phyloP scores from a whole-genome alignment of 352 stramenopile species.

The Phytophthora capsici region DNA sequence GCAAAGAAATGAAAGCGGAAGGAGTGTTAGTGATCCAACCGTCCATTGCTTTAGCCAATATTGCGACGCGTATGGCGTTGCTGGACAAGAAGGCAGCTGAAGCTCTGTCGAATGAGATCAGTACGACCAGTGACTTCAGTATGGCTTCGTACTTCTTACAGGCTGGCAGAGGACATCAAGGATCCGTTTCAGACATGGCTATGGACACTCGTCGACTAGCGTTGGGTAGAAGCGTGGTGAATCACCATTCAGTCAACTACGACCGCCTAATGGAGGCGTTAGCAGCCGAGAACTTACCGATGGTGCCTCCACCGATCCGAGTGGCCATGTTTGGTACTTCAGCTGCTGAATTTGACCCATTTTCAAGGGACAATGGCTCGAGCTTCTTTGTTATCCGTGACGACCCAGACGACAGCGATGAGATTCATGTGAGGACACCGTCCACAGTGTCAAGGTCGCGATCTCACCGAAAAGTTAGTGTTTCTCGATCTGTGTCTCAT shows the following conservation, averaged over 20 bases:
- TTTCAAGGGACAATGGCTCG: slow-evolving; percentile 50
- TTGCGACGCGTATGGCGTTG: slow-evolving; percentile 67
- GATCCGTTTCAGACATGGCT: slow-evolving; percentile 46
- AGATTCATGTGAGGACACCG: slow-evolving; percentile 23
- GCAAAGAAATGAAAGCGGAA: slow-evolving; percentile 45
- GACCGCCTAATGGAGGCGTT: slow-evolving; percentile 50
- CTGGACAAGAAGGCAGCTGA: slow-evolving; percentile 49
- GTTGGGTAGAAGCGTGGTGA: slow-evolving; percentile 64
- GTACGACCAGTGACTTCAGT: slow-evolving; percentile 53
- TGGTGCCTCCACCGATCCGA: slow-evolving; percentile 57
- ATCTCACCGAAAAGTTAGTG: slow-evolving; percentile 8
- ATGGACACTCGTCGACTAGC: slow-evolving; percentile 44
- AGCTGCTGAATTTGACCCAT: slow-evolving; percentile 49
- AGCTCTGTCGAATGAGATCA: slow-evolving; percentile 53
- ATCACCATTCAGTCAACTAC: slow-evolving; percentile 73
- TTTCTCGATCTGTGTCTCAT: slow-evolving; percentile 3
- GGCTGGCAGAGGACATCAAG: slow-evolving; percentile 29
- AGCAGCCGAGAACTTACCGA: slow-evolving; percentile 36
- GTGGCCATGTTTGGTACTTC: slow-evolving; percentile 77
- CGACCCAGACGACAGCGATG: slow-evolving; percentile 40
- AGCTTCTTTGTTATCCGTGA: slow-evolving; percentile 63
- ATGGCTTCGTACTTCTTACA: slow-evolving; percentile 70
- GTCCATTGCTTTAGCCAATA: slow-evolving; percentile 73
- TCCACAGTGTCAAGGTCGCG: neutral
- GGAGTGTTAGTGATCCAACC: slow-evolving; percentile 62